A percentile compares a stretch with the other conserved stretches of the same genome.
Conservation (phyloP, 148 eudicot species). For the Chenopodium album region DNA sequence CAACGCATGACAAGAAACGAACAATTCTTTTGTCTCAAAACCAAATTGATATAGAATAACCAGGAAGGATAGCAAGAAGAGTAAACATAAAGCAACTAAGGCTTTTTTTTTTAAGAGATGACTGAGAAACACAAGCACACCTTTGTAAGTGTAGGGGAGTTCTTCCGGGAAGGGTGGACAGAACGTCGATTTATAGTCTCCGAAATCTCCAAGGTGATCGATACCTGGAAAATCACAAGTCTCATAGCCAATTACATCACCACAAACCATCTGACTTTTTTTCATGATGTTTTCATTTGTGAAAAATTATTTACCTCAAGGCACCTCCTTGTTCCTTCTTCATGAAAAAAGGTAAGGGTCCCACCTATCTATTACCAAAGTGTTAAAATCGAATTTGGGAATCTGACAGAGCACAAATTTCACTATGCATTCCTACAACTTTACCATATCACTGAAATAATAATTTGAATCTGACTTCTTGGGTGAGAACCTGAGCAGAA, state of each 20-base stretch:
- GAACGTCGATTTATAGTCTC: constrained; percentile 70
- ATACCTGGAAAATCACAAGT: constrained; percentile 49
- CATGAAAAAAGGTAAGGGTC: constrained; percentile 90
- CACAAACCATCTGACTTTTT: neutral
- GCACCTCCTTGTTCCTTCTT: constrained; percentile 85
- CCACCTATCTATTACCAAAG: constrained; percentile 80
- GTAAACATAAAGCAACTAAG: neutral
- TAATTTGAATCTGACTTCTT: constrained; percentile 91
- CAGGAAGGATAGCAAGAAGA: neutral
- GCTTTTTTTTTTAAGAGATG: neutral
- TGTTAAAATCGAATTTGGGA: constrained; percentile 12
- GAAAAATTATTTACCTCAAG: constrained; percentile 63
- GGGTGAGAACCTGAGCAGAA: constrained; percentile 90
- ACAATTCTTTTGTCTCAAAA: neutral
- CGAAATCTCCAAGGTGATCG: constrained; percentile 85
- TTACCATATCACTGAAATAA: constrained; percentile 92
- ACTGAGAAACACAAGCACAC: constrained; percentile 29
- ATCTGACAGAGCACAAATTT: constrained; percentile 9
- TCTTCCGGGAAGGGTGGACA: constrained; percentile 91
- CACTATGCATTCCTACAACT: constrained; percentile 4
- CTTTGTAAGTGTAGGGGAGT: constrained; percentile 90
- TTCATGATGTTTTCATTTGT: constrained; percentile 1
- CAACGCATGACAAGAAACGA: neutral
- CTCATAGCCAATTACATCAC: neutral
- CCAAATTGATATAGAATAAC: constrained; percentile 2